Base-by-base conservation (phyloP, 208 protist genomes). In the Herpetomonas tarakana region DNA sequence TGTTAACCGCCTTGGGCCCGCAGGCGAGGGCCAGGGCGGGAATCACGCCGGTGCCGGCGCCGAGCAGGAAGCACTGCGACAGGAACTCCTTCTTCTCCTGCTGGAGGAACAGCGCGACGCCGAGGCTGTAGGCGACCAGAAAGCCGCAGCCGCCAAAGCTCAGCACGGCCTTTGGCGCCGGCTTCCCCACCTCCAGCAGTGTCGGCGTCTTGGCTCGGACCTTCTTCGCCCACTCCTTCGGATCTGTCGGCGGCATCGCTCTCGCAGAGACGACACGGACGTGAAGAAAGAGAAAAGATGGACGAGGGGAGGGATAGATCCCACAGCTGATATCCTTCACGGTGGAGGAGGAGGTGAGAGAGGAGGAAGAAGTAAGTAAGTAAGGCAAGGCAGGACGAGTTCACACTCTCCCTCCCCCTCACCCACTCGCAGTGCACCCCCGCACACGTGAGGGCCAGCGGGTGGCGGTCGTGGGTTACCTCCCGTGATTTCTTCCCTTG, bases 121-220 rank as follows among this genome's bases (percentile, higher is more conserved):
- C 90, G 47, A 96, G 82, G 2, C 74, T 58, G 63, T 96, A 96
- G 19, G 86, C 93, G 25, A 92, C 84, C 24, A 96, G 81, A 58
- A 93, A 93, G 9, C 86, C 90, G 46, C 74, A 78, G 21, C 84
- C 90, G 30, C 90, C 90, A 68, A 96, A 96, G 63, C 84, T 92
- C 2, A 96, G 64, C 12, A 96, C 86, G 3, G 75, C 83, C 65
- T 89, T 92, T 0, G 86, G 90, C 12, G 83, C 74, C 0, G 81
- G 74, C 61, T 89, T 88, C 27, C 90, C 90, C 4, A 96, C 81
- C 60, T 96, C 79, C 11, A 93, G 67, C 41, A 96, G 73, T 27
- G 78, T 75, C 30, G 90, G 90, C 4, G 86, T 93, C 66, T 93
- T 91, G 27, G 84, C 72, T 0, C 85, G 81, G 45, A 93, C 80